phyloP scores from a whole-genome alignment of 768 basidiomycete species.

The Boletus rubropictus region DNA sequence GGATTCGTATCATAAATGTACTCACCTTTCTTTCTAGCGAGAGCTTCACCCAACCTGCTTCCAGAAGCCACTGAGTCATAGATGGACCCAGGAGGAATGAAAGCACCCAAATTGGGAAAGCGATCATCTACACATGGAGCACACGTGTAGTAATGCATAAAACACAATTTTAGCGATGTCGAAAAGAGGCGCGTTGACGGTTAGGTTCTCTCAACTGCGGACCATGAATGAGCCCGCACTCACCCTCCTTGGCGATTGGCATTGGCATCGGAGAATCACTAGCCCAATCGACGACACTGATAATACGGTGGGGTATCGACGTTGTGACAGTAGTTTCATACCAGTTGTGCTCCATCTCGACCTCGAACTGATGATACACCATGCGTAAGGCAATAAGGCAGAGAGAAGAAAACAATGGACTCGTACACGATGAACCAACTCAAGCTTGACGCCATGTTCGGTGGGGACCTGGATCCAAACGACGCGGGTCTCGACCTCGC shows the following conservation, averaged over 20 bases:
- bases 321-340: conserved; percentile 86
- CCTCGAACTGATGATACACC: conserved; percentile 55
- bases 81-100: conserved; percentile 18
- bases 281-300: conserved; percentile 94
- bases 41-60: conserved; percentile 13
- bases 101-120: conserved; percentile 25
- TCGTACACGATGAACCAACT: conserved; percentile 55
- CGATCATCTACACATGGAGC: conserved; percentile 5
- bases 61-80: conserved; percentile 14
- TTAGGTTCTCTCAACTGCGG: conserved; percentile 5
- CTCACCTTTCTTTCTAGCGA: conserved; percentile 12
- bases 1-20: background rate
- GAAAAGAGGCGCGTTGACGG: background rate
- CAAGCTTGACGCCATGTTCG: conserved; percentile 54
- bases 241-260: conserved; percentile 8
- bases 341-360: conserved; percentile 94
- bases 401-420: background rate
- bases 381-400: background rate
- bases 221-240: conserved; percentile 6
- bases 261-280: conserved; percentile 59
- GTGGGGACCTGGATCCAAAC: conserved; percentile 80
- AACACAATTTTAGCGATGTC: background rate
- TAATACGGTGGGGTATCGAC: conserved; percentile 64
- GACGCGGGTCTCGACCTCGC: conserved; percentile 73
- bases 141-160: background rate